A percentile compares a stretch with the other conserved stretches of the same genome.
Conservation (phyloP, 129 eudicot genomes). For the Lonicera japonica region DNA sequence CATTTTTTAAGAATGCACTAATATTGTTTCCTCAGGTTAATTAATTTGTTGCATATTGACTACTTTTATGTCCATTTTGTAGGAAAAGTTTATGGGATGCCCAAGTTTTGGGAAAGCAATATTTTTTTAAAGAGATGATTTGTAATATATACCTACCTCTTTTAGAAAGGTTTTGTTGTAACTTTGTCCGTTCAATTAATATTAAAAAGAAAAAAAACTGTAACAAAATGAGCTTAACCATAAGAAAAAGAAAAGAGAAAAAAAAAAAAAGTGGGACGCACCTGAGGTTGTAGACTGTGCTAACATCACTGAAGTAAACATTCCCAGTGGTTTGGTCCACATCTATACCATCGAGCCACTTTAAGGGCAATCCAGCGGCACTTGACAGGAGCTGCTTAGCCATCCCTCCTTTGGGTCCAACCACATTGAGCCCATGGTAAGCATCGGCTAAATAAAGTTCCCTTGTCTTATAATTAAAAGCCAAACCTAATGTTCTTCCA, state of each 20-base stretch:
- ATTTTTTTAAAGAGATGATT: too few species aligned
- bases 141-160: too few species aligned
- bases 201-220: neutral
- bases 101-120: too few species aligned
- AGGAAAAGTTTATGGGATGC: too few species aligned
- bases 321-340: conserved; percentile 7
- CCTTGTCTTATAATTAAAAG: neutral
- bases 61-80: too few species aligned
- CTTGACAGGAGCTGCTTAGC: neutral
- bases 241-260: too few species aligned
- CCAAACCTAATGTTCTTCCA: conserved; percentile 8
- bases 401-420: neutral
- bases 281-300: conserved; percentile 1
- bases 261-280: neutral
- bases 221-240: neutral
- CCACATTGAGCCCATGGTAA: conserved; percentile 6
- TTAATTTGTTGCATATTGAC: too few species aligned
- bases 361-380: conserved; percentile 1
- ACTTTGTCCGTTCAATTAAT: neutral
- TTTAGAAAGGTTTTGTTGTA: too few species aligned
- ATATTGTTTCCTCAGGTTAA: too few species aligned
- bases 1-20: too few species aligned
- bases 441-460: conserved; percentile 10
- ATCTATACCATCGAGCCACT: conserved; percentile 8
- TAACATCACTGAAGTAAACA: neutral